Evolutionary conservation across 2,329 filamentous ascomycete genomes (phyloP).

Genomic region (Trichoderma hamatum): DNA sequence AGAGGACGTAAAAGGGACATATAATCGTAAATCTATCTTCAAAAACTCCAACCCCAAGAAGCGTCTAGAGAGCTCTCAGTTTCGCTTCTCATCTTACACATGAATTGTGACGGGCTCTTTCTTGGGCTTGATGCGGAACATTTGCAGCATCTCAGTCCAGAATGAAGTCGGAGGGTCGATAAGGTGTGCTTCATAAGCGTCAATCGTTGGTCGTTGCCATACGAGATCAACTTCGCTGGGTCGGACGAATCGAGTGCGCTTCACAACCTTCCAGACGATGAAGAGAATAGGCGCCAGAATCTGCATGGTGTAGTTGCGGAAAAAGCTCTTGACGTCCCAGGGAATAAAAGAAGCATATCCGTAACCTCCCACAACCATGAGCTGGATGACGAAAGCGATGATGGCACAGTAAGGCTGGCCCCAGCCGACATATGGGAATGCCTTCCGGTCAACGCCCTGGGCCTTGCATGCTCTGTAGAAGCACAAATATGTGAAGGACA

Average conservation of each 20-base stretch:
- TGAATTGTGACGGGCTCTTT: neutral
- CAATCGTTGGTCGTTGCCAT: constrained; percentile 62
- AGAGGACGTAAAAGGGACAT: neutral
- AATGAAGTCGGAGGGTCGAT: constrained; percentile 53
- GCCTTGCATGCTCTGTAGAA: constrained; percentile 57
- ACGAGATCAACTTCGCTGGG: constrained; percentile 61
- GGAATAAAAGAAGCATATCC: constrained; percentile 57
- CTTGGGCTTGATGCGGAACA: constrained; percentile 45
- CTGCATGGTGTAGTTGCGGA: constrained; percentile 61
- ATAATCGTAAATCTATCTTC: neutral
- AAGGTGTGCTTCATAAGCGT: constrained; percentile 59
- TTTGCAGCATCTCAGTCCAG: constrained; percentile 56
- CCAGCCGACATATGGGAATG: constrained; percentile 59
- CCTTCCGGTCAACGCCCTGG: constrained; percentile 55
- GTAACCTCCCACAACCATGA: constrained; percentile 52
- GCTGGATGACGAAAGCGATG: constrained; percentile 48
- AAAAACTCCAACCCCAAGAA: neutral
- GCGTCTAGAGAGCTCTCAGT: neutral
- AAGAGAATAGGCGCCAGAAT: constrained; percentile 58
- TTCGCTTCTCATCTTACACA: neutral
- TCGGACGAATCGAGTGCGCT: constrained; percentile 58
- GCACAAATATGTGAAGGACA: constrained; percentile 50
- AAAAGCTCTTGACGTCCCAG: constrained; percentile 54
- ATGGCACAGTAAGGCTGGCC: constrained; percentile 63
- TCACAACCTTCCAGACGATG: constrained; percentile 64